Evolutionary conservation across 495 filamentous ascomycete genomes (phyloP).

Genomic region (Sordaria brevicollis): DNA sequence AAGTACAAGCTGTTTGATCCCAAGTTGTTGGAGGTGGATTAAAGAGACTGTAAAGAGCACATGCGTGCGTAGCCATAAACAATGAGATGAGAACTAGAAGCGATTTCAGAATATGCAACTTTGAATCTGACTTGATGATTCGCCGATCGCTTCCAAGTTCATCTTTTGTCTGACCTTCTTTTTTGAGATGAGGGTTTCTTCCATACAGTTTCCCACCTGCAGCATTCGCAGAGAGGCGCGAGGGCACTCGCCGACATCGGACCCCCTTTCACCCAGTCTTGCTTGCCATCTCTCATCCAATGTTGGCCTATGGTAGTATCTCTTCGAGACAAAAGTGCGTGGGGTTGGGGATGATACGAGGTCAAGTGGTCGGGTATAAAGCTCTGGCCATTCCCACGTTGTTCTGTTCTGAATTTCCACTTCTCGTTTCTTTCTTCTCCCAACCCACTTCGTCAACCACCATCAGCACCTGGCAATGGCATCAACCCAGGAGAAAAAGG

Average conservation of each 20-base stretch:
- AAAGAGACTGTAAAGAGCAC: neutral
- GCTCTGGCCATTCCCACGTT: neutral
- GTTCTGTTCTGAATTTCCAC: neutral
- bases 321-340: neutral
- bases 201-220: neutral
- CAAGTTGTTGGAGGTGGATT: constrained; percentile 7
- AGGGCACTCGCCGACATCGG: neutral
- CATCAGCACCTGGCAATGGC: constrained; percentile 13
- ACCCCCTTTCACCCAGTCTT: neutral
- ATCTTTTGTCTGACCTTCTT: neutral
- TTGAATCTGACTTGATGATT: neutral
- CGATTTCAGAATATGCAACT: neutral
- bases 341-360: neutral
- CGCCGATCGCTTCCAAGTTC: neutral
- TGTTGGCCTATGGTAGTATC: neutral
- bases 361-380: neutral
- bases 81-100: neutral
- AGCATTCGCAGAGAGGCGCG: neutral
- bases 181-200: neutral
- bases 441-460: neutral
- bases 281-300: neutral
- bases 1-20: constrained; percentile 57
- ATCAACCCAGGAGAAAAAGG: constrained; percentile 23
- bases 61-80: neutral
- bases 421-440: neutral